A percentile compares a stretch with the other conserved stretches of the same genome.
phyloP scores from a whole-genome alignment of 495 filamentous ascomycete species.

The Penicillium alfredii region DNA sequence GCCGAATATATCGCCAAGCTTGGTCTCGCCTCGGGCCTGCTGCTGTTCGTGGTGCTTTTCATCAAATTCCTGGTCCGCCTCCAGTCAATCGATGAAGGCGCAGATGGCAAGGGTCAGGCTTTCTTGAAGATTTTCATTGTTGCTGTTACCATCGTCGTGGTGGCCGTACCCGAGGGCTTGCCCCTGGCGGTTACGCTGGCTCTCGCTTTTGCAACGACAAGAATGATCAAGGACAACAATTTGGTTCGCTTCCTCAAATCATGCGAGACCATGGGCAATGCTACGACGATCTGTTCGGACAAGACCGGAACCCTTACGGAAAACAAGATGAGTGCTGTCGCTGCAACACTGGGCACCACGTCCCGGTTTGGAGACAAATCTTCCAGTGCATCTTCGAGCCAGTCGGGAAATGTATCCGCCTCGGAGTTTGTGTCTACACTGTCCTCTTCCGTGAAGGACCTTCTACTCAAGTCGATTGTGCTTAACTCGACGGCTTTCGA shows the following conservation, averaged over 20 bases:
- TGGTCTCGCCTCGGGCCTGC: slow-evolving; percentile 71
- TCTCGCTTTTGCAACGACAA: slow-evolving; percentile 86
- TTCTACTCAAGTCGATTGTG: slow-evolving; percentile 69
- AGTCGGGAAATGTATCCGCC: slow-evolving; percentile 39
- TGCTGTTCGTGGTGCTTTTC: slow-evolving; percentile 87
- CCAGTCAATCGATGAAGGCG: slow-evolving; percentile 40
- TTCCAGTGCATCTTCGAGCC: slow-evolving; percentile 14
- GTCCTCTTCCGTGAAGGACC: slow-evolving; percentile 49
- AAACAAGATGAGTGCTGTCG: slow-evolving; percentile 87
- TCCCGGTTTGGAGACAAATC: slow-evolving; percentile 62
- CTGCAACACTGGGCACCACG: slow-evolving; percentile 64
- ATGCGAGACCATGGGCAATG: slow-evolving; percentile 99
- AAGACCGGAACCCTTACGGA: slow-evolving; percentile 95
- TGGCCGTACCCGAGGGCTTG: slow-evolving; percentile 90
- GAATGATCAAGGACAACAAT: slow-evolving; percentile 95
- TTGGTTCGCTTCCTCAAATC: slow-evolving; percentile 84
- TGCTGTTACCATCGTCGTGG: slow-evolving; percentile 90
- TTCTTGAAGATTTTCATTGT: slow-evolving; percentile 95
- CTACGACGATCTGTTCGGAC: slow-evolving; percentile 92
- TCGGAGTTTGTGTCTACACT: slow-evolving; percentile 58
- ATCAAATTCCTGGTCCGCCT: slow-evolving; percentile 79
- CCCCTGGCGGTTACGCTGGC: slow-evolving; percentile 91
- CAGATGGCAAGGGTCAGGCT: slow-evolving; percentile 73
- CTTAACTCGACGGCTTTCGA: slow-evolving; percentile 90
- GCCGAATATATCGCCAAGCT: slow-evolving; percentile 94